A percentile compares a stretch with the other conserved stretches of the same genome.
Evolutionary conservation across 1,284 basidiomycete species (phyloP).

Genomic region (Boletus semigastroideus): DNA sequence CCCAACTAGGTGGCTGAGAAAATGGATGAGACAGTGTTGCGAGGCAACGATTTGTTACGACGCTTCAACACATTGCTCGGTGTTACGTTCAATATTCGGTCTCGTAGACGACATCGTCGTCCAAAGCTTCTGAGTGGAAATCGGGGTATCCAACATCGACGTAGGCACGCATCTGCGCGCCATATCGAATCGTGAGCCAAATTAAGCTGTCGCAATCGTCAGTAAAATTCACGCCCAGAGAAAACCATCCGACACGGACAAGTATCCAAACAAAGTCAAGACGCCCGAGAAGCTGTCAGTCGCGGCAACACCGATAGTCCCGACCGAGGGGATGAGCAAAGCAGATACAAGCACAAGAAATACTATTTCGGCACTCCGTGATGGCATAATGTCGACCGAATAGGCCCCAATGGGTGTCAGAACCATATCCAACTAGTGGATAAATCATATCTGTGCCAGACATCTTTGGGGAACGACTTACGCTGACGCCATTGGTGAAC

Average conservation of each 20-base stretch:
- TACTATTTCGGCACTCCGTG: slow-evolving; percentile 51
- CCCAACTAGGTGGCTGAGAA: too few species aligned
- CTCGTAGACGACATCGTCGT: too few species aligned
- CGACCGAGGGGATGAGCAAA: slow-evolving; percentile 41
- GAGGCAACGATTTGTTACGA: too few species aligned
- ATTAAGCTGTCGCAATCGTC: slow-evolving; percentile 35
- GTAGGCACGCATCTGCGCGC: slow-evolving; percentile 45
- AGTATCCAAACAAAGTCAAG: slow-evolving; percentile 44
- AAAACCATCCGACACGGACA: slow-evolving; percentile 32
- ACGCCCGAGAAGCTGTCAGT: slow-evolving; percentile 50
- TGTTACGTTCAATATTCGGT: background rate
- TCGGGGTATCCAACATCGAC: slow-evolving; percentile 44
- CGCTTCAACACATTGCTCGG: background rate
- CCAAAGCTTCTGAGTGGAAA: slow-evolving; percentile 7
- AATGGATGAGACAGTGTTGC: too few species aligned
- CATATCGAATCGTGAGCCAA: slow-evolving; percentile 44
- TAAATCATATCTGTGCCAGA: background rate
- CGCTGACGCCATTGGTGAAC: slow-evolving; percentile 51
- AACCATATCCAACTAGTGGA: slow-evolving; percentile 39
- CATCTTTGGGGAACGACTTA: slow-evolving; percentile 23
- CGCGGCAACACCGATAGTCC: slow-evolving; percentile 51
- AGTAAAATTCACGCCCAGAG: background rate
- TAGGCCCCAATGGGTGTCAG: slow-evolving; percentile 47
- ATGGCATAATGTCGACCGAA: slow-evolving; percentile 54
- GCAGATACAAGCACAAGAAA: slow-evolving; percentile 28